These are phyloP conservation scores for Endothia cerciana DNA, from an alignment of 2,329 filamentous ascomycete genomes.

Conservation along the genomic window DNA sequence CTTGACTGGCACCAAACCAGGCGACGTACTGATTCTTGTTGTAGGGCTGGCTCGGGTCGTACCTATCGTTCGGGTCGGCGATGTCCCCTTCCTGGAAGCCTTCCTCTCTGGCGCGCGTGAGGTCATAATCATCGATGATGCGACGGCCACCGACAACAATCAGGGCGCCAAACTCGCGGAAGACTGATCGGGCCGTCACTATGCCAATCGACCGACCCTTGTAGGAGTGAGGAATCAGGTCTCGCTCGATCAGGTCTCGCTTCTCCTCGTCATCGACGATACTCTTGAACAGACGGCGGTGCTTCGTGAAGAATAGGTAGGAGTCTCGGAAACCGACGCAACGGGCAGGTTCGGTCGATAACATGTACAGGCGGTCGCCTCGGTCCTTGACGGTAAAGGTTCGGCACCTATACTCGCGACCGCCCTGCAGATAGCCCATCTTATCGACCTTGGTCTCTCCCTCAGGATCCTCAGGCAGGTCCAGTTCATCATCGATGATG, in stretches of 20 bases:
- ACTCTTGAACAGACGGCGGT: constrained; percentile 95
- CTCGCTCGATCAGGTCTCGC: constrained; percentile 90
- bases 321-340: constrained; percentile 98
- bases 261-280: constrained; percentile 98
- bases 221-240: constrained; percentile 97
- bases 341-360: constrained; percentile 95
- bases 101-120: constrained; percentile 71
- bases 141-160: constrained; percentile 91
- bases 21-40: constrained; percentile 99
- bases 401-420: constrained; percentile 90
- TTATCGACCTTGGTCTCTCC: constrained; percentile 95
- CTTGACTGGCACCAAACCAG: constrained; percentile 95
- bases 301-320: constrained; percentile 98
- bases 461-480: constrained; percentile 81
- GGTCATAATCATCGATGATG: constrained; percentile 88
- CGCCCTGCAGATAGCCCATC: constrained; percentile 78
- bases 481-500: constrained; percentile 90
- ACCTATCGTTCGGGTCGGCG: constrained; percentile 84
- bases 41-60: constrained; percentile 82
- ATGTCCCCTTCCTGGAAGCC: constrained; percentile 87
- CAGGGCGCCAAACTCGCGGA: constrained; percentile 91
- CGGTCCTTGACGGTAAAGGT: constrained; percentile 90
- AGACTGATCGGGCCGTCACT: constrained; percentile 93
- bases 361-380: constrained; percentile 90
- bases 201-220: constrained; percentile 97